Conservation (phyloP, 257 asterid species). For the Schizonepeta tenuifolia region DNA sequence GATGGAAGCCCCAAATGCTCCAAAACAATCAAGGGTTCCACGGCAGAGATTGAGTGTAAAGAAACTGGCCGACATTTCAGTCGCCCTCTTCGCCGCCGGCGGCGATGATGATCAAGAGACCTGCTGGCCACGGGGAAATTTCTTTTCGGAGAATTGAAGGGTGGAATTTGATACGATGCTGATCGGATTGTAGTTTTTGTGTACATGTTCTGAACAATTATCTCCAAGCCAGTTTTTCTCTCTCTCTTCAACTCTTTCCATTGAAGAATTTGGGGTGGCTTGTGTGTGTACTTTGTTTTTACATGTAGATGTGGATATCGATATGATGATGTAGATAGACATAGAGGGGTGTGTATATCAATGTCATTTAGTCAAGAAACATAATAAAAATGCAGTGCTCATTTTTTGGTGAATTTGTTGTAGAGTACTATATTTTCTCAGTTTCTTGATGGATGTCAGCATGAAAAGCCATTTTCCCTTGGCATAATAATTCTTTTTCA, state of each 20-base stretch:
- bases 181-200: slow-evolving; percentile 27
- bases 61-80: slow-evolving; percentile 60
- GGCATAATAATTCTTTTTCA: background rate
- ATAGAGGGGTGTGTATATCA: background rate
- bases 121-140: slow-evolving; percentile 39
- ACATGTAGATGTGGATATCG: slow-evolving; percentile 26
- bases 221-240: slow-evolving; percentile 5
- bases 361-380: slow-evolving; percentile 31
- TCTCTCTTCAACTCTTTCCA: slow-evolving; percentile 47
- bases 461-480: background rate
- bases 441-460: background rate
- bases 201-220: slow-evolving; percentile 22
- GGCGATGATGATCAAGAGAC: slow-evolving; percentile 20
- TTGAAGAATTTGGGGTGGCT: slow-evolving; percentile 41
- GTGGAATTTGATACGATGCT: too few species aligned
- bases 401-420: background rate
- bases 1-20: slow-evolving; percentile 65
- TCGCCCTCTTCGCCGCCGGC: slow-evolving; percentile 55
- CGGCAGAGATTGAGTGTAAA: slow-evolving; percentile 45
- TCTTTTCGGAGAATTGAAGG: slow-evolving; percentile 33
- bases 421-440: too few species aligned
- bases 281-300: slow-evolving; percentile 38
- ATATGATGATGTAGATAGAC: background rate
- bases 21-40: slow-evolving; percentile 52
- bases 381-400: background rate